Evolutionary conservation across 1,284 basidiomycete species (phyloP), one percentile per base, ranked within the genome.

Genomic region (Amylostereum chailletii): DNA sequence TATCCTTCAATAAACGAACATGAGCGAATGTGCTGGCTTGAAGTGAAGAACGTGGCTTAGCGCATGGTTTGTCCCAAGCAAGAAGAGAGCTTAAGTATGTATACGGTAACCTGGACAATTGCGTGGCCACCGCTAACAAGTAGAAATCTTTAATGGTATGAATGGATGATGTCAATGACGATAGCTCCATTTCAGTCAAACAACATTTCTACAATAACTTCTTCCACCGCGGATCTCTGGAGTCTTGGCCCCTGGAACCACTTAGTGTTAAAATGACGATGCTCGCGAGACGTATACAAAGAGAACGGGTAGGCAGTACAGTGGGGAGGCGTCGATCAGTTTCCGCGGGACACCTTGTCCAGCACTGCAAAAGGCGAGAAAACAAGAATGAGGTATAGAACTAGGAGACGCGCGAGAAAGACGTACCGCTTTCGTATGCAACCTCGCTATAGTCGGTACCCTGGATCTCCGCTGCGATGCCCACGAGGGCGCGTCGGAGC

Each of bases 361-460:
- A 64, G 51, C 47, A 65, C 63, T 65, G 52, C 11, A 32, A 26
- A 26, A 8, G n/a, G 19, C 30, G n/a, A 48, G 34, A 7, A 26
- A 45, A 41, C 7, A 54, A 19, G 11, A 29, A 4, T 37, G 11
- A n/a, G 26, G 40, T 37, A 45, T 38, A 29, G 44, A 43, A 26
- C n/a, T 30, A 33, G 10, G 46, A 9, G 19, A 19, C 19, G 19
- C 19, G 19, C 19, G 47, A 33, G 52, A 37, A 47, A 34, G 19
- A 79, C 90, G 60, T 53, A 95, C 94, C 77, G 55, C 70, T 75
- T 48, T 92, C 83, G 62, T 83, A 75, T 42, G 81, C 75, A 56
- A 96, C 79, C 65, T 97, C 94, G 58, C 72, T 74, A 54, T 62
- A 71, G 54, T 94, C 93, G 49, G 90, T 96, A 51, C 81, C 94